Evolutionary conservation across 108 stramenopile genomes (phyloP), one percentile per base, ranked within the genome.

Genomic region (Discostella pseudostelligera): DNA sequence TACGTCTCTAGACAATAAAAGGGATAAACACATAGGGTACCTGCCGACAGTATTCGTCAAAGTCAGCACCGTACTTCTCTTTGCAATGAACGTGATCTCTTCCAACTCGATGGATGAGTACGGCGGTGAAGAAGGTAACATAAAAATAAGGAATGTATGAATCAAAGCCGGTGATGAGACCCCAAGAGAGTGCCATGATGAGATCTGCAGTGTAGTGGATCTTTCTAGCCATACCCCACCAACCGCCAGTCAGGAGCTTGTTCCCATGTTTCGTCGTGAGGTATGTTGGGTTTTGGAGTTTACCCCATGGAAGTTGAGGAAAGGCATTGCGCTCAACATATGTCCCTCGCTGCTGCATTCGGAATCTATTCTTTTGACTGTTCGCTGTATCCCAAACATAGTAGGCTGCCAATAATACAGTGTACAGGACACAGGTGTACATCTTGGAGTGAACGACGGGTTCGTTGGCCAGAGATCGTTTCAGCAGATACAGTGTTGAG

Each of bases 371-470:
- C 77, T 85, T 85, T 36, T 85, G 84, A 25, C 69, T 56, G 50
- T 85, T 85, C 50, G 84, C 84, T 1, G 79, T 80, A 32, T 85
- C 84, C 70, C 79, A 85, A 17, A 85, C 79, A 32, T 79, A 83
- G 58, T 85, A 85, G 0, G 82, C 84, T 17, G 53, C 46, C 20
- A 81, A 40, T 11, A 83, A 71, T 36, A 66, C 42, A 10, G 73
- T 35, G 39, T 78, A 82, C 37, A 70, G 29, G 20, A 56, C 49
- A 4, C 47, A 43, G 11, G 62, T 73, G 65, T 57, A 70, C 6
- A 55, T 20, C 10, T 22, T 48, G 26, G 69, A 29, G 20, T 70
- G 70, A 8, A 64, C 40, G 13, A 70, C 26, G 32, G 73, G 64
- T 10, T 80, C 67, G 56, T 73, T 69, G 16, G 39, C 54, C 10